These are phyloP conservation scores for Botrytis elliptica DNA, from an alignment of 2,329 filamentous ascomycete genomes.

Conservation along the genomic window DNA sequence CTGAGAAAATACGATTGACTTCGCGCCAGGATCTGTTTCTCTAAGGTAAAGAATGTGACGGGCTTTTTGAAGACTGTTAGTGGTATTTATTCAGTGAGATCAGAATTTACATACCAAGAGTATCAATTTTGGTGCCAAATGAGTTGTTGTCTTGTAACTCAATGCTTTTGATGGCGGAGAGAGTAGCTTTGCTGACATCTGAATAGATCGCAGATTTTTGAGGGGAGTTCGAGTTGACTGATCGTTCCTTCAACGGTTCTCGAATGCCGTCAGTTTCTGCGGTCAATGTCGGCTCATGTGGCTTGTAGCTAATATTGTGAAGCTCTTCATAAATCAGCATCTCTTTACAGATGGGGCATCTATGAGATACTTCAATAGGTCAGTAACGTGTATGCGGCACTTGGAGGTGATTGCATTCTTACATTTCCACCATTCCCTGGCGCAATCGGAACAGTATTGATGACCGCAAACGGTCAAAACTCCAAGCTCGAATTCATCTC, in stretches of 20 bases:
- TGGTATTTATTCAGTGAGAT: background rate
- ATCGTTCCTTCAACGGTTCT: constrained; percentile 35
- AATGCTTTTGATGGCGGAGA: constrained; percentile 79
- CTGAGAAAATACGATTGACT: constrained; percentile 93
- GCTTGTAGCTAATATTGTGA: constrained; percentile 82
- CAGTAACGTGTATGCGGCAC: background rate
- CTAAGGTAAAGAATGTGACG: constrained; percentile 85
- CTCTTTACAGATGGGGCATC: constrained; percentile 67
- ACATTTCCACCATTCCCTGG: constrained; percentile 67
- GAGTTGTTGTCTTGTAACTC: constrained; percentile 65
- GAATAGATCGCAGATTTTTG: constrained; percentile 65
- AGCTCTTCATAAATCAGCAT: constrained; percentile 65
- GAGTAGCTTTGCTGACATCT: constrained; percentile 66
- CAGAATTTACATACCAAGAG: constrained; percentile 43
- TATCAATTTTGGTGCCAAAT: constrained; percentile 90
- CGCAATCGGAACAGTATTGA: constrained; percentile 86
- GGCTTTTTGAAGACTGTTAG: constrained; percentile 39
- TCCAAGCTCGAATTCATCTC: constrained; percentile 71
- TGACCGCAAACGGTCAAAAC: constrained; percentile 87
- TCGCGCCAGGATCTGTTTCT: constrained; percentile 78
- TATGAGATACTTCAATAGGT: constrained; percentile 19
- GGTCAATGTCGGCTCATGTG: constrained; percentile 59
- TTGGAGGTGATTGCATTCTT: background rate
- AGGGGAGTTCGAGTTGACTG: constrained; percentile 24
- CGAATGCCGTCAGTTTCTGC: constrained; percentile 58